These are phyloP conservation scores for Penicillium paradoxum DNA, from an alignment of 495 filamentous ascomycete genomes.

Conservation along the genomic window DNA sequence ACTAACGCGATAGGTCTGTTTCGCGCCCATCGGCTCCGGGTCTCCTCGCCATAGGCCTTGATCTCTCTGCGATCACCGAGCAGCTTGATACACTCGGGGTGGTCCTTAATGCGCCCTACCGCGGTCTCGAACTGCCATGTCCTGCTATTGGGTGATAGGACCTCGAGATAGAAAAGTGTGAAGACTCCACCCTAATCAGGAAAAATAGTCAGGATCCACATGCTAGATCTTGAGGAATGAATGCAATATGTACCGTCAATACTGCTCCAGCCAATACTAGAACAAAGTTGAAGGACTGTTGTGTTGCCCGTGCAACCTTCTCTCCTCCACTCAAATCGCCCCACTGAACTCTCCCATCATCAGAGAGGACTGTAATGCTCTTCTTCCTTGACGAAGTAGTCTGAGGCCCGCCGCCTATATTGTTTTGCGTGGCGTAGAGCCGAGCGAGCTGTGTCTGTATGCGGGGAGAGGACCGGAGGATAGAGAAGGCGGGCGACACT, in stretches of 20 bases:
- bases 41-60: constrained; percentile 78
- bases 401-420: constrained; percentile 30
- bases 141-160: constrained; percentile 80
- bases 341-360: constrained; percentile 79
- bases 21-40: constrained; percentile 74
- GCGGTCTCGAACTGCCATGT: constrained; percentile 86
- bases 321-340: constrained; percentile 64
- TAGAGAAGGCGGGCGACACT: constrained; percentile 7
- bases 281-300: constrained; percentile 83
- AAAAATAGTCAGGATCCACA: constrained; percentile 7
- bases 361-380: constrained; percentile 74
- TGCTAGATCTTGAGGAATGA: background rate
- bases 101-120: constrained; percentile 69
- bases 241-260: constrained; percentile 51
- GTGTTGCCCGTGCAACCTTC: constrained; percentile 80
- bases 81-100: constrained; percentile 63
- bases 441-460: constrained; percentile 24
- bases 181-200: constrained; percentile 61
- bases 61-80: constrained; percentile 74
- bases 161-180: constrained; percentile 77
- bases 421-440: constrained; percentile 52
- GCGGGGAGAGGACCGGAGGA: constrained; percentile 16
- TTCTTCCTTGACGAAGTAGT: constrained; percentile 39
- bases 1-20: constrained; percentile 79
- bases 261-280: constrained; percentile 69